Conservation (phyloP, 2,329 filamentous ascomycete species). For the Ophiostoma angusticollis region DNA sequence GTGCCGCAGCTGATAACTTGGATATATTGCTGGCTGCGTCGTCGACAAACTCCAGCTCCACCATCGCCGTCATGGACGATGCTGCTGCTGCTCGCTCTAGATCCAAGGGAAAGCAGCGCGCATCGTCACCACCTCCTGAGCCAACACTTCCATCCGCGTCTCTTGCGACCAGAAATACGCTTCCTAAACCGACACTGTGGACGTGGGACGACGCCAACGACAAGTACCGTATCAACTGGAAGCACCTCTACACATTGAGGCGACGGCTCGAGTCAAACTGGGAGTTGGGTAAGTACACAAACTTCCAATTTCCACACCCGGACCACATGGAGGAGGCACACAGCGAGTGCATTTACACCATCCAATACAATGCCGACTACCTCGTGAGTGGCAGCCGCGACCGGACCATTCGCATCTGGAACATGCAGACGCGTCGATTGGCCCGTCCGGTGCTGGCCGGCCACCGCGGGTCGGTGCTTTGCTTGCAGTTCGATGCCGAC, state of each 20-base stretch:
- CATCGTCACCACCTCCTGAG: conserved; percentile 11
- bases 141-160: neutral
- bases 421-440: conserved; percentile 70
- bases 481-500: conserved; percentile 84
- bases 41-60: neutral
- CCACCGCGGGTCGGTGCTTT: conserved; percentile 79
- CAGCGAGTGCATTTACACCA: conserved; percentile 83
- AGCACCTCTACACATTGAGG: conserved; percentile 82
- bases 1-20: no score
- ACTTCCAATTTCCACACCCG: conserved; percentile 85
- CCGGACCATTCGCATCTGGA: conserved; percentile 78
- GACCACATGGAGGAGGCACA: conserved; percentile 71
- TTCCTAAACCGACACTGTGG: conserved; percentile 36
- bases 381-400: conserved; percentile 91
- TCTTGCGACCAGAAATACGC: conserved; percentile 1
- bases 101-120: conserved; percentile 27
- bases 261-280: conserved; percentile 80
- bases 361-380: conserved; percentile 76
- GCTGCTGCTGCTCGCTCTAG: conserved; percentile 15
- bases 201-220: conserved; percentile 34
- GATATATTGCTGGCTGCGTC: no score
- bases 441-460: conserved; percentile 59
- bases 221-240: conserved; percentile 69
- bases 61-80: neutral
- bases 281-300: conserved; percentile 67